These are phyloP conservation scores for Selenicereus undatus DNA, from an alignment of 148 eudicot genomes.

Conservation along the genomic window DNA sequence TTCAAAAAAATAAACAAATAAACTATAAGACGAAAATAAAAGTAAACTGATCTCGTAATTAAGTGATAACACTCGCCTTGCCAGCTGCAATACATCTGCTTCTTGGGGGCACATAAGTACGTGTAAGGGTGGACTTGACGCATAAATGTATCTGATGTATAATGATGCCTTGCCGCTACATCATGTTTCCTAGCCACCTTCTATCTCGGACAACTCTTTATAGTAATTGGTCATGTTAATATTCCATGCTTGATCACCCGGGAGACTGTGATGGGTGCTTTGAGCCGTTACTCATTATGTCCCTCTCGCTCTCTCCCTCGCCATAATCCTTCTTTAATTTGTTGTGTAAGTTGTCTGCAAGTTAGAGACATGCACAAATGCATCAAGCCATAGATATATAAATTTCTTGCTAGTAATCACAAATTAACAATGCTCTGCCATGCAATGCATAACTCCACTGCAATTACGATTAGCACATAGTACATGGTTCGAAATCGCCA, in stretches of 20 bases:
- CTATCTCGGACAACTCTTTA: slow-evolving; percentile 40
- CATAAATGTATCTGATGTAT: background rate
- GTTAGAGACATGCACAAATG: background rate
- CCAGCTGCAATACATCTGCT: background rate
- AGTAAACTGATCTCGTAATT: background rate
- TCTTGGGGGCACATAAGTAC: background rate
- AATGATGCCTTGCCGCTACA: slow-evolving; percentile 52
- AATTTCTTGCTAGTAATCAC: too few species aligned
- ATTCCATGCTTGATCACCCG: slow-evolving; percentile 6
- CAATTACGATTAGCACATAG: too few species aligned
- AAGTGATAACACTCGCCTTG: background rate
- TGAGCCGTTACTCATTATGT: slow-evolving; percentile 57
- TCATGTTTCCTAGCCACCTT: slow-evolving; percentile 52
- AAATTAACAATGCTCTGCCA: too few species aligned
- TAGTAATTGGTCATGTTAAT: slow-evolving; percentile 25
- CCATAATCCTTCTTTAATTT: slow-evolving; percentile 47
- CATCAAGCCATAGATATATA: background rate
- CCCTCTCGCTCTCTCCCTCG: slow-evolving; percentile 57
- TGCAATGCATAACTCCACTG: background rate
- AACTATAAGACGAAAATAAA: background rate
- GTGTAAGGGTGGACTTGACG: too few species aligned
- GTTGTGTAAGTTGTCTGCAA: slow-evolving; percentile 47
- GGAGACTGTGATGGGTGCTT: slow-evolving; percentile 57
- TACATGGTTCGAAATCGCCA: too few species aligned
- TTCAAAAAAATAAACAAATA: background rate